phyloP scores from a whole-genome alignment of 78 protist genomes.

The Anaeramoeba ignava region DNA sequence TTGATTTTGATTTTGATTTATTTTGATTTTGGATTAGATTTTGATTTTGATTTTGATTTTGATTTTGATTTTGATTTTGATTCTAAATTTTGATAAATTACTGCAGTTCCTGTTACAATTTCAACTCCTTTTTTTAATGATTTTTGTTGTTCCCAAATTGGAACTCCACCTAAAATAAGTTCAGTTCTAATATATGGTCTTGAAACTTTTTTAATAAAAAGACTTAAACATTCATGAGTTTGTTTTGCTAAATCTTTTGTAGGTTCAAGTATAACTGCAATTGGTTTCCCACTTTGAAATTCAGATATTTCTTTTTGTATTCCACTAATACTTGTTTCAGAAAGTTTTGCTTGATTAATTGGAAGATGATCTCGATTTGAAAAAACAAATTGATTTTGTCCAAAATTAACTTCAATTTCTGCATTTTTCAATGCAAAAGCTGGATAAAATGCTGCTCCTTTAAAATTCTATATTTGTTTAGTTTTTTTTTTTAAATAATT shows the following conservation, averaged over 20 bases:
- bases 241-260: slow-evolving; percentile 58
- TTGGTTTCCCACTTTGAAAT: too few relatives aligned
- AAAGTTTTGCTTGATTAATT: too few relatives aligned
- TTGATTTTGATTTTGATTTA: too few relatives aligned
- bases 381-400: slow-evolving; percentile 6
- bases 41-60: too few relatives aligned
- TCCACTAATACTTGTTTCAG: too few relatives aligned
- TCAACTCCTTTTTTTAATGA: slow-evolving; percentile 38
- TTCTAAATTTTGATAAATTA: too few relatives aligned
- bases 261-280: slow-evolving; percentile 71
- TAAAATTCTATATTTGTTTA: too few relatives aligned
- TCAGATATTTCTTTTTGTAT: too few relatives aligned
- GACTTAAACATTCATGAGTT: slow-evolving; percentile 23
- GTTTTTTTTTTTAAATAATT: too few relatives aligned
- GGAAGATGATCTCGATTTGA: too few relatives aligned
- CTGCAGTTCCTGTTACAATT: slow-evolving; percentile 67
- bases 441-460: slow-evolving; percentile 14
- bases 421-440: slow-evolving; percentile 19
- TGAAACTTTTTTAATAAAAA: slow-evolving; percentile 22
- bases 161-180: slow-evolving; percentile 40
- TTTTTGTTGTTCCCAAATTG: background rate
- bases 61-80: too few relatives aligned
- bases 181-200: slow-evolving; percentile 25
- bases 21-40: too few relatives aligned
- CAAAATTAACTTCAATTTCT: slow-evolving; percentile 16